Conservation (phyloP, 306 rosid genomes). For the Acacia confusa region DNA sequence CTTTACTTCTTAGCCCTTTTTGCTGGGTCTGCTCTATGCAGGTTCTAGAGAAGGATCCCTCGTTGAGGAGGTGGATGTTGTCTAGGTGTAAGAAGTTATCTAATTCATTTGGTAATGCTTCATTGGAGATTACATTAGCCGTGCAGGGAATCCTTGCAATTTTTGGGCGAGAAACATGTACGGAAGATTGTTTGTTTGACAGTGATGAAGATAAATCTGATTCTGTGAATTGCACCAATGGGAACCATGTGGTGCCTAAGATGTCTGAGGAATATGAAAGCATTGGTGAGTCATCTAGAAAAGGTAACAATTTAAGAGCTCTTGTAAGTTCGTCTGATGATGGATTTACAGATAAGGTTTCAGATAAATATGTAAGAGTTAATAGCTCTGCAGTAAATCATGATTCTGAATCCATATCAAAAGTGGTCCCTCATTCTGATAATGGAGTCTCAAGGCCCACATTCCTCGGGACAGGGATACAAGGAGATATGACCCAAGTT, state of each 20-base stretch:
- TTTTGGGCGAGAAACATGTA: slow-evolving; percentile 41
- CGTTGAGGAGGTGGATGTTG: slow-evolving; percentile 64
- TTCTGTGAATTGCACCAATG: slow-evolving; percentile 44
- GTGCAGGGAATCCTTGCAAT: slow-evolving; percentile 55
- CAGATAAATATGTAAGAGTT: slow-evolving; percentile 41
- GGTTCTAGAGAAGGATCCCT: slow-evolving; percentile 70
- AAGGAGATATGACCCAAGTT: slow-evolving; percentile 51
- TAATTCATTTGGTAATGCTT: slow-evolving; percentile 41
- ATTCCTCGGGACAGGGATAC: slow-evolving; percentile 51
- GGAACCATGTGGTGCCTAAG: slow-evolving; percentile 42
- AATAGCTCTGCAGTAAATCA: slow-evolving; percentile 40
- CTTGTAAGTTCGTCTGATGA: slow-evolving; percentile 41
- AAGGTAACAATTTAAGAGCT: slow-evolving; percentile 44
- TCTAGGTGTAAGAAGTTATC: slow-evolving; percentile 59
- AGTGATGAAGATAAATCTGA: slow-evolving; percentile 68
- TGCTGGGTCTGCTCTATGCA: slow-evolving; percentile 40
- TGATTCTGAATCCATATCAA: slow-evolving; percentile 41
- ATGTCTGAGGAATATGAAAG: slow-evolving; percentile 54
- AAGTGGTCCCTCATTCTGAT: slow-evolving; percentile 54
- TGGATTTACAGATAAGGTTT: slow-evolving; percentile 44
- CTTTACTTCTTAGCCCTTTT: slow-evolving; percentile 8
- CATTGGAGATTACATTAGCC: slow-evolving; percentile 45
- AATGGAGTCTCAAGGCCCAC: slow-evolving; percentile 57
- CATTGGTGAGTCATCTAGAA: slow-evolving; percentile 53
- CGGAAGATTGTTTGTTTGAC: slow-evolving; percentile 49